These are phyloP conservation scores for Saccharomycopsis malanga DNA, from an alignment of 805 yeast species.

Conservation along the genomic window DNA sequence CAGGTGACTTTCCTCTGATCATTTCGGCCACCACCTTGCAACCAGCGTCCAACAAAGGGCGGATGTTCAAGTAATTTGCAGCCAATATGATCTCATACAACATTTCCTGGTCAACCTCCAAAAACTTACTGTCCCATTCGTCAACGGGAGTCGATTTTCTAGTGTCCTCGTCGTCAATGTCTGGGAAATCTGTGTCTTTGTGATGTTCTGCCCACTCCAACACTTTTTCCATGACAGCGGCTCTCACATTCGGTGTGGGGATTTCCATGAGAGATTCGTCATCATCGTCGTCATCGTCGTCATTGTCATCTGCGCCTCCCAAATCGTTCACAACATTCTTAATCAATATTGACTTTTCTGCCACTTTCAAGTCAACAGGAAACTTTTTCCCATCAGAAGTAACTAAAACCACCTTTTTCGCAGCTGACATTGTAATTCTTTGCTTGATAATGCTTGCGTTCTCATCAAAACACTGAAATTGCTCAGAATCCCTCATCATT, in stretches of 20 bases:
- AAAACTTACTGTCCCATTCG: constrained; percentile 92
- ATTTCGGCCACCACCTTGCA: constrained; percentile 79
- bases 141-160: constrained; percentile 87
- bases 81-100: constrained; percentile 73
- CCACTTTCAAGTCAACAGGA: constrained; percentile 71
- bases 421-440: not conserved
- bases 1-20: constrained; percentile 76
- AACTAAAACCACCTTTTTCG: constrained; percentile 40
- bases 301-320: constrained; percentile 49
- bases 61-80: constrained; percentile 72
- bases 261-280: constrained; percentile 69
- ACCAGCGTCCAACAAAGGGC: constrained; percentile 69
- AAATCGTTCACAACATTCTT: constrained; percentile 82
- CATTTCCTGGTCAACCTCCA: constrained; percentile 91
- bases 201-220: constrained; percentile 96
- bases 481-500: too few species aligned
- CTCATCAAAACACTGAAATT: too few species aligned
- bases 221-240: constrained; percentile 82
- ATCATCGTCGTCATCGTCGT: constrained; percentile 48
- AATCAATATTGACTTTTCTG: constrained; percentile 77
- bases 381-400: constrained; percentile 79
- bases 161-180: constrained; percentile 76
- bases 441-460: too few species aligned
- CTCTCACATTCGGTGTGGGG: constrained; percentile 86
- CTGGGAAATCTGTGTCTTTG: constrained; percentile 69